Conservation (phyloP, 1,284 basidiomycete species). For the Fomitopsis pinicola region DNA sequence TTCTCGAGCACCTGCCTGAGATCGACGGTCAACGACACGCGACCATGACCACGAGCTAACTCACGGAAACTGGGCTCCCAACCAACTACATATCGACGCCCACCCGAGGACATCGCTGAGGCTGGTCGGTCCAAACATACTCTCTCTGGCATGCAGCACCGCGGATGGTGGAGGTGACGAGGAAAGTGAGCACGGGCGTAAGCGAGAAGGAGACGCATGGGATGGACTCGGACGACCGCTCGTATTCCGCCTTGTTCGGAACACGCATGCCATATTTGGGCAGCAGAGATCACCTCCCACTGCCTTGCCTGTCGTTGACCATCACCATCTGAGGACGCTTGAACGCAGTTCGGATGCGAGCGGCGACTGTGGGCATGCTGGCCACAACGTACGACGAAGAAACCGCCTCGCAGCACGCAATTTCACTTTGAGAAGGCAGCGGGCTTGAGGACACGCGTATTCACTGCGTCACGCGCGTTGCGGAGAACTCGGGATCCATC, state of each 20-base stretch:
- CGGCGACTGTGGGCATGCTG: neutral
- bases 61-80: slow-evolving; percentile 90
- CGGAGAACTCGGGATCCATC: neutral
- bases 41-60: slow-evolving; percentile 29
- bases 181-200: neutral
- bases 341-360: neutral
- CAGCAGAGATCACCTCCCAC: neutral
- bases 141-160: slow-evolving; percentile 9
- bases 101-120: slow-evolving; percentile 60
- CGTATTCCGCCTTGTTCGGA: neutral
- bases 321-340: neutral
- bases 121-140: slow-evolving; percentile 14
- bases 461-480: slow-evolving; percentile 1
- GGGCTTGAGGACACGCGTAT: neutral
- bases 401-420: neutral
- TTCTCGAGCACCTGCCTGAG: slow-evolving; percentile 81
- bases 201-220: neutral
- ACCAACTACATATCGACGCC: slow-evolving; percentile 81
- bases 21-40: slow-evolving; percentile 2
- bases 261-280: slow-evolving; percentile 1
- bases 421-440: neutral
- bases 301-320: neutral
- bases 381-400: no score
- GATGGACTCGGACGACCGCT: slow-evolving; percentile 4
- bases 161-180: slow-evolving; percentile 4